Base-by-base conservation (phyloP, 202 grass and related monocot genomes). In the Brachypodium distachyon region DNA sequence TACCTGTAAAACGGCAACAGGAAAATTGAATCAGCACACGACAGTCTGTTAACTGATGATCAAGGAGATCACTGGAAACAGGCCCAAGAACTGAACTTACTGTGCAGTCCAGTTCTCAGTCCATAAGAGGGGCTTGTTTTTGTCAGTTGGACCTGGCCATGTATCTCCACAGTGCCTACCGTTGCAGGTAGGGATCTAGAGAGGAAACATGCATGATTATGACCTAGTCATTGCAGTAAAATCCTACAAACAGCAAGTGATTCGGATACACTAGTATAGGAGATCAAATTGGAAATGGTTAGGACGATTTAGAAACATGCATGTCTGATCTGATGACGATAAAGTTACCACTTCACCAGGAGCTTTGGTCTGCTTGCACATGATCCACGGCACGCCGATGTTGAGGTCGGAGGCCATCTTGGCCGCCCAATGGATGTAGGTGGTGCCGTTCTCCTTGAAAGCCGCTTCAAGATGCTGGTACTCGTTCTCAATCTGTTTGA, bases 401-500 rank as follows among this genome's bases (percentile, higher is more conserved):
- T 52, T 47, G 28, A 87, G 77, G 37, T 7, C 7, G 38, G 61
- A 6, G 67, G 95, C 91, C 95, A 94, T 85, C 11, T 86, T 56
- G 11, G 77, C 91, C n/a, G 95, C 95, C 95, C 95, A 98, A 0
- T 90, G 13, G 29, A 98, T 90, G 52, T 98, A 98, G 23, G 70
- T 90, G 9, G 39, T 81, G n/a, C 86, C 91, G 2, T 78, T 85
- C 21, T 86, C 82, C 77, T 87, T 82, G 76, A 86, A 92, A 52
- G 84, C 76, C 0, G 57, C 77, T 23, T 84, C 87, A 29, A 98
- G 14, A 41, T 88, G 93, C 67, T 90, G 86, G 41, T 98, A 98
- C 80, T 98, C 95, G 68, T 98, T 98, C 86, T 98, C 95, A 27
- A 98, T 94, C 95, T 96, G 59, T 61, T 39, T n/a, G n/a, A n/a